Evolutionary conservation across 371 early-diverging fungal species (phyloP), one percentile per base, ranked within the genome.

Genomic region (Syncephalastrum racemosum): DNA sequence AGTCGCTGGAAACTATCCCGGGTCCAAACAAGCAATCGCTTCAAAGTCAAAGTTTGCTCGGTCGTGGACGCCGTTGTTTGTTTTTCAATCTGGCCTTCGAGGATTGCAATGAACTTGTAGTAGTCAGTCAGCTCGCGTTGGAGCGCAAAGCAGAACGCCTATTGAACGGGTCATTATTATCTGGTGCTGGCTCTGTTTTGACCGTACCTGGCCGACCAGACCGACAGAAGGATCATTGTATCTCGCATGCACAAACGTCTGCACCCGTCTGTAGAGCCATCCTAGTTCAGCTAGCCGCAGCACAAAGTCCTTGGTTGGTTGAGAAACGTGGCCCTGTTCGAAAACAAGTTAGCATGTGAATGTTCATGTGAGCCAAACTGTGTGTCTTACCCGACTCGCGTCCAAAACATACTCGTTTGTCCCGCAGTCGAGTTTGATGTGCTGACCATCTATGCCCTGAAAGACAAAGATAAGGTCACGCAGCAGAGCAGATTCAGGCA

Each of bases 371-470:
- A 15, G 25, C 31, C 14, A 42, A 42, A 0, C 46, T 22, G 8
- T 31, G 6, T 10, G 7, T 24, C 25, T 24, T 54, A 84, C 82
- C 40, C 72, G 76, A 14, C 73, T 62, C 10, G 36, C 36, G 48
- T 81, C 79, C 8, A 93, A 67, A 2, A 59, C 51, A 55, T 81
- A 90, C 4, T 75, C 70, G 4, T 75, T 67, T 13, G 64, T 58
- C 2, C 59, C 60, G 5, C 58, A 18, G 54, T 89, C 83, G 58
- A 80, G 93, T 56, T 80, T 81, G 23, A 96, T 80, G 59, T 84
- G 88, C 52, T 81, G 82, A 39, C 98, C 98, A 73, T 96, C 91
- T 47, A 98, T 90, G 2, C 95, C 98, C 67, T 96, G 98, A 67
- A 96, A 88, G 14, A 95, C 80, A 66, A 83, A 98, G 6, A 98